Base-by-base conservation (phyloP, 495 filamentous ascomycete genomes). In the Zalerion maritima region DNA sequence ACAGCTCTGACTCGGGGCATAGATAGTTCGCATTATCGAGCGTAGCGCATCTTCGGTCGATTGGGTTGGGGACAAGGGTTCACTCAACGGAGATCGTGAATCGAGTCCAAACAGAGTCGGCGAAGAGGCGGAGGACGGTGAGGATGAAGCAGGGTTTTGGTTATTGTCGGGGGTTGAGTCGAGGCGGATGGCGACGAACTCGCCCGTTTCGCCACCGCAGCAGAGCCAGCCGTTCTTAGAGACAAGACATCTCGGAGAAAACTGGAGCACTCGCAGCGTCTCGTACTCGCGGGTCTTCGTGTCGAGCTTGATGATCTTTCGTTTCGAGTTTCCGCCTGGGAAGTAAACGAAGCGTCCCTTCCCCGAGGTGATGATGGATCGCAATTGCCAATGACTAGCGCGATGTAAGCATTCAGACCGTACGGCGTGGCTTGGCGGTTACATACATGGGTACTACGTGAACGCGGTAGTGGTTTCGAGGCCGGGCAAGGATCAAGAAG, bases 151-250 rank as follows among this genome's bases (percentile, higher is more conserved):
- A n/a, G n/a, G n/a, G n/a, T 41, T 15, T 36, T 34, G 16, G 5
- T 34, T 29, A 22, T 31, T 24, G 42, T 40, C 37, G 38, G 24
- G 58, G 5, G 43, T 38, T 26, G 34, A 67, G 24, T 55, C 53
- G 26, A 81, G 62, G 37, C 59, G 67, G 37, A 97, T 78, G 21
- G 83, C 71, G 31, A 78, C 74, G 45, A 91, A 92, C 46, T 85
- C 73, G 28, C 89, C 89, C 35, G 71, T 66, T 29, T 85, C 75
- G 28, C 91, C 89, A 20, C 87, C 89, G 18, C 81, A 78, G 41
- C 79, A 91, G 11, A 96, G 67, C 81, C 81, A 96, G 28, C 82
- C 83, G 47, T 81, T 68, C 13, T 70, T 75, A 21, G 83, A 74
- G 12, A 81, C 78, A 19, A 94, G 69, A 55, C 89, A 96, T 53